Conservation (phyloP, 2,329 filamentous ascomycete genomes). For the Aspergillus sp. region DNA sequence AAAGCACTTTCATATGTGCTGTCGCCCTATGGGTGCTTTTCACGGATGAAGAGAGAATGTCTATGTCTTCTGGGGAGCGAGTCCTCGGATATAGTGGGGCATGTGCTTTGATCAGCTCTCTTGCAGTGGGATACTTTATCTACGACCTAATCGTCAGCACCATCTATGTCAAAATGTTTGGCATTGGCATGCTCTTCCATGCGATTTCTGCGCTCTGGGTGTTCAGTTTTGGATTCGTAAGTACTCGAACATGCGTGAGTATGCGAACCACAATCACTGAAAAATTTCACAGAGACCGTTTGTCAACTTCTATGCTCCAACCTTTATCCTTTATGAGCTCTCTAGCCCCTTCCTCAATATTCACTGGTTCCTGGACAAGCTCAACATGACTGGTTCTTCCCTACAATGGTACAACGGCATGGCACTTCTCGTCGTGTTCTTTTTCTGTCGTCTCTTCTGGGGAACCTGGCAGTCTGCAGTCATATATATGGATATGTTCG, state of each 20-base stretch:
- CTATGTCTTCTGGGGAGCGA: slow-evolving; percentile 53
- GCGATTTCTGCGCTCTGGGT: slow-evolving; percentile 61
- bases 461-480: slow-evolving; percentile 59
- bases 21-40: slow-evolving; percentile 60
- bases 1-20: slow-evolving; percentile 57
- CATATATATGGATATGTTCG: slow-evolving; percentile 61
- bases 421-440: slow-evolving; percentile 58
- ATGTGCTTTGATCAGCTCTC: slow-evolving; percentile 58
- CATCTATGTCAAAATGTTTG: slow-evolving; percentile 58
- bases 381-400: slow-evolving; percentile 62
- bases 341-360: slow-evolving; percentile 67
- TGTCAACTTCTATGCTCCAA: slow-evolving; percentile 63
- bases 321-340: slow-evolving; percentile 68
- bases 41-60: slow-evolving; percentile 55
- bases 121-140: slow-evolving; percentile 64
- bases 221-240: slow-evolving; percentile 64
- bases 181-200: slow-evolving; percentile 62
- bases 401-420: slow-evolving; percentile 66
- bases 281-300: slow-evolving; percentile 58
- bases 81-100: slow-evolving; percentile 64
- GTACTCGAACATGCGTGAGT: slow-evolving; percentile 32
- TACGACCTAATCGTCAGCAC: slow-evolving; percentile 62
- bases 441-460: slow-evolving; percentile 63
- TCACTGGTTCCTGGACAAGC: slow-evolving; percentile 70
- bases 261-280: not conserved